Evolutionary conservation across 2,329 filamentous ascomycete genomes (phyloP).

Genomic region (Aphanoascus verrucosus): DNA sequence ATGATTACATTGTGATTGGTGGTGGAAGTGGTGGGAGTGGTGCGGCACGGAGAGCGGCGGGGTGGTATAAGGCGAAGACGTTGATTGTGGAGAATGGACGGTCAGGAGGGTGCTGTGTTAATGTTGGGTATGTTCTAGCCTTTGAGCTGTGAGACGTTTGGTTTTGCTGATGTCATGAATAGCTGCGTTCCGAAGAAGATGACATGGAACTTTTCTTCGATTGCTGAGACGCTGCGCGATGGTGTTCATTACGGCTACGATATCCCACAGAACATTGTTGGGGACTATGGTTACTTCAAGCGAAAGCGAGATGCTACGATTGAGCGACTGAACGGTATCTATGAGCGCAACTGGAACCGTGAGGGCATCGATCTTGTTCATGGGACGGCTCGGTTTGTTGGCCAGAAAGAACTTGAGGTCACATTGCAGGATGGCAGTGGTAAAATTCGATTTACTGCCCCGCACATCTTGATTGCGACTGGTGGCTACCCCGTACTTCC

Average conservation of each 20-base stretch:
- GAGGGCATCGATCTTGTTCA: conserved; percentile 43
- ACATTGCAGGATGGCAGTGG: conserved; percentile 28
- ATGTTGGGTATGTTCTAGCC: conserved; percentile 39
- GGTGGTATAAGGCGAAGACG: conserved; percentile 44
- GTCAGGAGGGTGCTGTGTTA: conserved; percentile 43
- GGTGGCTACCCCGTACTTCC: conserved; percentile 39
- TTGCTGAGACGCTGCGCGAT: conserved; percentile 39
- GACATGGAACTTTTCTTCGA: conserved; percentile 43
- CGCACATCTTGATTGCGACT: conserved; percentile 41
- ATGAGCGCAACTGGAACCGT: conserved; percentile 41
- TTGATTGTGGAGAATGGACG: conserved; percentile 41
- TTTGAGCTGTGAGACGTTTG: background rate
- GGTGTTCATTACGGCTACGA: conserved; percentile 41
- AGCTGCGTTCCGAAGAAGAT: conserved; percentile 46
- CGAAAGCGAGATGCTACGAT: conserved; percentile 38
- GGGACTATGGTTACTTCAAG: conserved; percentile 41
- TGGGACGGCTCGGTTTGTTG: conserved; percentile 39
- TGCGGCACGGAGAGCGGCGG: conserved; percentile 40
- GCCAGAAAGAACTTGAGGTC: conserved; percentile 38
- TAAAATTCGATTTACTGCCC: conserved; percentile 32
- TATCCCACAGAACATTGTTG: conserved; percentile 33
- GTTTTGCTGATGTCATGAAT: background rate
- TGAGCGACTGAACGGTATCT: conserved; percentile 37
- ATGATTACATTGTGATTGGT: conserved; percentile 47
- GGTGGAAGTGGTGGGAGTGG: conserved; percentile 45